Evolutionary conservation across 1,284 basidiomycete genomes (phyloP), one percentile per base, ranked within the genome.

Genomic region (Thelephora terrestris): DNA sequence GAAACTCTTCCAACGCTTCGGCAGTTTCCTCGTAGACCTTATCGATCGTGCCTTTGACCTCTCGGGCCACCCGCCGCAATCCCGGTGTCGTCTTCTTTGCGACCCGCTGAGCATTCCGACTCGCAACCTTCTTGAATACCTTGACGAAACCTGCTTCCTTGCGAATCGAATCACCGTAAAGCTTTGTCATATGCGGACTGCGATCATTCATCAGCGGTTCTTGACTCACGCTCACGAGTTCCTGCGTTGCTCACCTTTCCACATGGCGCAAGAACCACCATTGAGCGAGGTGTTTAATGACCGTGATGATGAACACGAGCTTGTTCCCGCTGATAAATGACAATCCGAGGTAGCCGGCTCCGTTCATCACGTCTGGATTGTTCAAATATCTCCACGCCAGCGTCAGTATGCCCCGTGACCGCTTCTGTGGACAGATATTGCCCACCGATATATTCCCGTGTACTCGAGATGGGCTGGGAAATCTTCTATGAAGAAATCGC

Each of bases 81-180:
- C 90, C 81, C 3, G 85, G 81, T 5, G 76, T 84, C 67, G 88
- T 84, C 50, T 74, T 73, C 17, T 79, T 78, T 17, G 82, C 78
- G 17, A 92, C 62, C 5, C 85, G 73, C 43, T 76, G 75, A 1
- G 79, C 85, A 53, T 92, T 90, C 66, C 82, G 83, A 57, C 77
- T 82, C 1, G 93, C 91, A 7, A 93, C 90, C 48, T 77, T 85
- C 68, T 93, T 93, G 64, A 99, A 83, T 24, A 97, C 94, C 71
- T 97, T 96, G 52, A 94, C 91, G 55, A 98, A 85, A 32, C 95
- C 96, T 6, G 93, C 94, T 52, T 98, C 95, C 62, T 91, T 91
- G 53, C 94, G 81, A 17, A 99, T 71, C 5, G 88, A 84, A 58
- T 93, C 82, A 14, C 95, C 95, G 64, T 98, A 99, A 16, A 98